Conservation (phyloP, 176 grass and related monocot genomes). For the Aegilops longissima region DNA sequence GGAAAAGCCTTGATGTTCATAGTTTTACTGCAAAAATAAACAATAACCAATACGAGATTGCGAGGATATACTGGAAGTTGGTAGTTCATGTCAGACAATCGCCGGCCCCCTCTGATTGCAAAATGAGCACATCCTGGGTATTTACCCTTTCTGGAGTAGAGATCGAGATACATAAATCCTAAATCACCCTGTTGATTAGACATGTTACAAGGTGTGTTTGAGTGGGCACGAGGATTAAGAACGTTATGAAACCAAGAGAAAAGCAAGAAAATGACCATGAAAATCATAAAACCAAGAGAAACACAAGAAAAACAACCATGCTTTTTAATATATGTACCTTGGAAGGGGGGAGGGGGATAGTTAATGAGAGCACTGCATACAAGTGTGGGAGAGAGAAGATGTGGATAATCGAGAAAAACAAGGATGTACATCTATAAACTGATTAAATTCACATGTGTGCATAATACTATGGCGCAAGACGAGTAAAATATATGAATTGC, state of each 20-base stretch:
- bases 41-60: neutral
- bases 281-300: neutral
- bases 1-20: constrained; percentile 13
- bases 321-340: neutral
- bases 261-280: neutral
- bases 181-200: constrained; percentile 73
- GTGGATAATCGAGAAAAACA: neutral
- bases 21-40: constrained; percentile 24
- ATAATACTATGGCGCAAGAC: neutral
- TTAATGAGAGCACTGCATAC: neutral
- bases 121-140: constrained; percentile 95
- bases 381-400: constrained; percentile 7
- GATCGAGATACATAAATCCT: constrained; percentile 94
- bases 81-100: constrained; percentile 53
- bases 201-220: neutral
- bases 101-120: constrained; percentile 86
- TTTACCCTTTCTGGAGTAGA: constrained; percentile 91
- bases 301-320: neutral
- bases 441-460: neutral
- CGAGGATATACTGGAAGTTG: constrained; percentile 76
- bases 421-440: neutral
- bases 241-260: neutral
- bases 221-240: neutral
- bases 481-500: neutral
- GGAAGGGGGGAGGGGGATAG: neutral